Evolutionary conservation across 176 grass and related monocot genomes (phyloP).

Genomic region (Avena sativa): DNA sequence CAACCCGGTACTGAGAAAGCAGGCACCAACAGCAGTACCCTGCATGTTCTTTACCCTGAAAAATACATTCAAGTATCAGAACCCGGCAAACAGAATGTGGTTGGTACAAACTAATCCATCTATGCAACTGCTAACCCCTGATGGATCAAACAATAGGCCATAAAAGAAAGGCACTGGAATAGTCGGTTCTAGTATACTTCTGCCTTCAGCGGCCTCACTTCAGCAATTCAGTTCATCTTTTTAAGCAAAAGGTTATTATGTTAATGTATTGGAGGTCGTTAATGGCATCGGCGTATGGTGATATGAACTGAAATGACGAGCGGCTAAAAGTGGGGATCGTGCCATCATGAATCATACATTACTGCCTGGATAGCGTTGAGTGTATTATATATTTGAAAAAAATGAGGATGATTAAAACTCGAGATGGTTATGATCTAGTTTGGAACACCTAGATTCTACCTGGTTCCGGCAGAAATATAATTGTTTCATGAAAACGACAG

Average conservation of each 20-base stretch:
- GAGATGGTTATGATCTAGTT: neutral
- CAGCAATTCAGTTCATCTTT: neutral
- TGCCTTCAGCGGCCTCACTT: neutral
- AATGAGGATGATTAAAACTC: neutral
- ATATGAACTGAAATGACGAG: neutral
- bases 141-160: neutral
- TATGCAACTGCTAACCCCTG: neutral
- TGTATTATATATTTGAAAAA: neutral
- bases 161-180: neutral
- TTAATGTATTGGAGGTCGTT: neutral
- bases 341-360: neutral
- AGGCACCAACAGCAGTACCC: neutral
- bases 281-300: neutral
- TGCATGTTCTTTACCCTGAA: constrained; percentile 4
- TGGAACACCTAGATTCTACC: neutral
- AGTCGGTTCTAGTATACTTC: neutral
- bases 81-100: constrained; percentile 5
- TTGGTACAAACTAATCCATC: neutral
- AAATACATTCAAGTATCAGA: neutral
- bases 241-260: neutral
- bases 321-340: neutral
- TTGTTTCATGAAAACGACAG: neutral
- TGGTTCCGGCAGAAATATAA: neutral
- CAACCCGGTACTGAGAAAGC: neutral
- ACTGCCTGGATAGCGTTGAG: neutral